A percentile compares a stretch with the other conserved stretches of the same genome.
Evolutionary conservation across 495 filamentous ascomycete species (phyloP).

Genomic region (Letharia columbiana): DNA sequence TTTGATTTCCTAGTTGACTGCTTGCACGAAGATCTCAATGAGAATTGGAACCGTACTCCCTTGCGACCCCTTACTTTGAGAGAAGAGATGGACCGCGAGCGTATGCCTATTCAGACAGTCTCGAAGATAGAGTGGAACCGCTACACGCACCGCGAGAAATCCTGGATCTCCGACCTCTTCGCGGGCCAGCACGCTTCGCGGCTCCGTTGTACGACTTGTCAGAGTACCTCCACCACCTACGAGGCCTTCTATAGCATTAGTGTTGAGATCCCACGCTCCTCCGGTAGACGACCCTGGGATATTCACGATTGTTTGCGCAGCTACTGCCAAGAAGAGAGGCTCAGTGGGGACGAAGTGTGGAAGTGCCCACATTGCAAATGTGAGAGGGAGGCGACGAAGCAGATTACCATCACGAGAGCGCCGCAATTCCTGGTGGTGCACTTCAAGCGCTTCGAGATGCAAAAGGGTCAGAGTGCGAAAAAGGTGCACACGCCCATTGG

Average conservation of each 20-base stretch:
- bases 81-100: conserved; percentile 57
- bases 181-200: conserved; percentile 61
- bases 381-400: conserved; percentile 59
- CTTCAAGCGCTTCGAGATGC: conserved; percentile 63
- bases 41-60: conserved; percentile 50
- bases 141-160: conserved; percentile 59
- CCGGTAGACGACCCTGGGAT: conserved; percentile 33
- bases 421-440: conserved; percentile 66
- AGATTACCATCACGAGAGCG: conserved; percentile 63
- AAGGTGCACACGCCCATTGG: conserved; percentile 63
- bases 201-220: conserved; percentile 55
- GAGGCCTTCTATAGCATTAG: conserved; percentile 62
- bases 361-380: conserved; percentile 63
- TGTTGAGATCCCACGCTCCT: conserved; percentile 53
- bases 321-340: conserved; percentile 59
- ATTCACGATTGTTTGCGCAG: conserved; percentile 57
- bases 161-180: conserved; percentile 59
- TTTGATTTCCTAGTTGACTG: conserved; percentile 62
- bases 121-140: conserved; percentile 60
- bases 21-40: conserved; percentile 69
- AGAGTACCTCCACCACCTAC: conserved; percentile 60
- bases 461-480: conserved; percentile 45
- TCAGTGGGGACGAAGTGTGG: conserved; percentile 62
- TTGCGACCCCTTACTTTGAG: conserved; percentile 50
- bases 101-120: conserved; percentile 49